These are phyloP conservation scores for Entomortierella chlamydospora DNA, from an alignment of 192 early-diverging fungal genomes.

Conservation along the genomic window DNA sequence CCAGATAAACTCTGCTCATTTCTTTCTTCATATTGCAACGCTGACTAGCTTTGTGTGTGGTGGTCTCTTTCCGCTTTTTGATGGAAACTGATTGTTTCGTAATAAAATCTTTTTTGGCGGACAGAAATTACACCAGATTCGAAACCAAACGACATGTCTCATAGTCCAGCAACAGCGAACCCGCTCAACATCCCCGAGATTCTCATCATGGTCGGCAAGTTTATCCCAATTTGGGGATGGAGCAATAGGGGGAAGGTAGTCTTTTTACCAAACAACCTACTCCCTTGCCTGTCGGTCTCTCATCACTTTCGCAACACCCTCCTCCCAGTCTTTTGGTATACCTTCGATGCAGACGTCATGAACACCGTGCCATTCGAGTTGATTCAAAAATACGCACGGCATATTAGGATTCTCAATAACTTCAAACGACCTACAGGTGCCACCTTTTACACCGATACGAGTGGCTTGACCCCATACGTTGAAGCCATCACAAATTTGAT, in stretches of 20 bases:
- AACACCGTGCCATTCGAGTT: background rate
- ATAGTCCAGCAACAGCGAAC: too few species aligned
- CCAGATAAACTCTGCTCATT: too few species aligned
- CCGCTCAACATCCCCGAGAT: background rate
- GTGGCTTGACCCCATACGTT: background rate
- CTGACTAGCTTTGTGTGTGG: too few species aligned
- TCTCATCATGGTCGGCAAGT: background rate
- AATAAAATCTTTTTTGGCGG: too few species aligned
- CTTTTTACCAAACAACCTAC: background rate
- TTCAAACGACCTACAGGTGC: background rate
- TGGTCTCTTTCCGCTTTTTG: too few species aligned
- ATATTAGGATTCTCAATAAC: background rate
- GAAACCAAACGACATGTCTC: too few species aligned
- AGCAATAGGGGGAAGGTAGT: background rate
- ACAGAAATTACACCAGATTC: too few species aligned
- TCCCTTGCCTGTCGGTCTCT: background rate
- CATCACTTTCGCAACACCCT: slow-evolving; percentile 1
- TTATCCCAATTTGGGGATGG: background rate
- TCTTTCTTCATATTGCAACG: too few species aligned
- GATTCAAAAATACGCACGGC: background rate
- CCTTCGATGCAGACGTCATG: background rate
- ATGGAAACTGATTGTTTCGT: too few species aligned
- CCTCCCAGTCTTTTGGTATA: slow-evolving; percentile 9
- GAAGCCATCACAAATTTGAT: background rate
- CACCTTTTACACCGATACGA: background rate